Base-by-base conservation (phyloP, 768 basidiomycete species). In the Ramaria sp. region DNA sequence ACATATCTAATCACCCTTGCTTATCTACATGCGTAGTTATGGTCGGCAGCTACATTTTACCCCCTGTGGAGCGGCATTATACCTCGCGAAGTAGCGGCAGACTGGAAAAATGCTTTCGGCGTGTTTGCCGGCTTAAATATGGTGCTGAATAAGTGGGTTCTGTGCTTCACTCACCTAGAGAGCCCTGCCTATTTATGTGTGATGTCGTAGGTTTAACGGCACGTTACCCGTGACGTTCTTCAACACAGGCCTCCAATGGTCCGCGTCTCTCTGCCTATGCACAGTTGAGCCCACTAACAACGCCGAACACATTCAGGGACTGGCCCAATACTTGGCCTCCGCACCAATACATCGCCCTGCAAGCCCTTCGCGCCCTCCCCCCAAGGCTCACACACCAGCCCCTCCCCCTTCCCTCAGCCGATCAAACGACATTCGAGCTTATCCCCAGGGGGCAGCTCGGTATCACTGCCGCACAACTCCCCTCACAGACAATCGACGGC, bases 281-380 rank as follows among this genome's bases (percentile, higher is more conserved):
- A 2, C 27, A 2, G 27, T 27, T n/a, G n/a, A n/a, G 27, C 27
- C 27, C 27, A 27, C 27, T 27, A 27, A 27, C 27, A 2, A 27
- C 27, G 3, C 27, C 27, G 27, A 2, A 27, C 12, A 13, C 12
- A 42, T 37, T 12, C 19, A 86, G 84, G 87, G 88, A 90, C 64
- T 79, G 84, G 24, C 91, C 91, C n/a, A 92, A 92, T 63, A 69
- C 84, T 1, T 96, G 91, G 91, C 88, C 89, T 17, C 86, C 88
- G 9, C 86, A 90, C 63, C 86, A 87, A 60, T 84, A 91, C 68
- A 88, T 95, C 60, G 71, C 80, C 24, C 77, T 95, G 46, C 74
- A 84, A 57, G 91, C 92, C 0, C 79, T 97, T 39, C 76, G 78
- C 38, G 78, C 81, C 11, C 72, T 97, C 15, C 90, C 90, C 0